Evolutionary conservation across 2,329 filamentous ascomycete genomes (phyloP).

Genomic region (Thelonectria discophora): DNA sequence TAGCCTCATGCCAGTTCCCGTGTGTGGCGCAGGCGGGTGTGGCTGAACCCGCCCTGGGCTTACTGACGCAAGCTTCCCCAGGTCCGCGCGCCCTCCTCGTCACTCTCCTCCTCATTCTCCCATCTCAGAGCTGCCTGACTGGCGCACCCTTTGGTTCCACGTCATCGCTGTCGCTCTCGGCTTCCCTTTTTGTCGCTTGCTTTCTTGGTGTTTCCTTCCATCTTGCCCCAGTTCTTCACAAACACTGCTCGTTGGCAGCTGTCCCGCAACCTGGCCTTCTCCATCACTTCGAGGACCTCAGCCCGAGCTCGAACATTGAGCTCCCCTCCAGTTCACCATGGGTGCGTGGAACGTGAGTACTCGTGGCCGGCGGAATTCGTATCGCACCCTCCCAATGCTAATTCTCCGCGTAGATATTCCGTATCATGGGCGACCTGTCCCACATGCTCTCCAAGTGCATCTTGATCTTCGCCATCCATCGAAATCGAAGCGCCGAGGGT

Average conservation of each 20-base stretch:
- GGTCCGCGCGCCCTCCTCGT: conserved; percentile 36
- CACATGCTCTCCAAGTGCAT: conserved; percentile 90
- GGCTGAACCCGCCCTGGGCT: conserved; percentile 25
- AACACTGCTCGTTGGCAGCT: conserved; percentile 11
- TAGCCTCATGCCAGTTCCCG: neutral
- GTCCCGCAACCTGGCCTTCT: conserved; percentile 25
- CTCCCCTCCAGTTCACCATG: conserved; percentile 45
- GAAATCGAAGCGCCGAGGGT: conserved; percentile 87
- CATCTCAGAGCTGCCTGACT: conserved; percentile 35
- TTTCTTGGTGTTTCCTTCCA: neutral
- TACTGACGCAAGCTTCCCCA: conserved; percentile 42
- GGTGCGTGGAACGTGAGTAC: conserved; percentile 52
- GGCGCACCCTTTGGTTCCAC: conserved; percentile 29
- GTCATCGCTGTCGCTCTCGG: conserved; percentile 10
- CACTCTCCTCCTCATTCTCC: conserved; percentile 27
- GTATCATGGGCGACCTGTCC: conserved; percentile 82
- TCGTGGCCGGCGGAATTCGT: conserved; percentile 1
- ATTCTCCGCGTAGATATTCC: conserved; percentile 64
- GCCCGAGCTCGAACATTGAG: conserved; percentile 27
- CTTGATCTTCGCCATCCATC: conserved; percentile 88
- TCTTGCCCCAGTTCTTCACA: neutral
- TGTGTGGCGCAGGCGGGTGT: conserved; percentile 27
- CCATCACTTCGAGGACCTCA: conserved; percentile 7
- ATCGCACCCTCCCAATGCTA: conserved; percentile 12
- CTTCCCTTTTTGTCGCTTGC: conserved; percentile 3